phyloP scores from a whole-genome alignment of 768 basidiomycete genomes.

The Serendipita sp. region DNA sequence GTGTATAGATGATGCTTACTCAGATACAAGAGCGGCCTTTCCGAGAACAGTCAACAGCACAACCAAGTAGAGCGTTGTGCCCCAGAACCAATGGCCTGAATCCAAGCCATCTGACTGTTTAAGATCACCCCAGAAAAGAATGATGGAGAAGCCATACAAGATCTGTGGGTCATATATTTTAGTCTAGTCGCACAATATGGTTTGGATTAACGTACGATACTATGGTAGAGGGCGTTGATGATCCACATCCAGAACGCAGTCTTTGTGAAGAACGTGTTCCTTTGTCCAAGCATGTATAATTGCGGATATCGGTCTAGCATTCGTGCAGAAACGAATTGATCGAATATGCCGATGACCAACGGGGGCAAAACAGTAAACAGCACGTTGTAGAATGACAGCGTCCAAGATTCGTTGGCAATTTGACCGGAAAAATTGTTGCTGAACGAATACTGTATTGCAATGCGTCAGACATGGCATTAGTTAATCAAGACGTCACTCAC shows the following conservation, averaged over 20 bases:
- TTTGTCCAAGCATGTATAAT: constrained; percentile 84
- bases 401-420: constrained; percentile 98
- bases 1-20: constrained; percentile 39
- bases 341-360: constrained; percentile 92
- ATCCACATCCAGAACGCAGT: constrained; percentile 89
- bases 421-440: constrained; percentile 99
- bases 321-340: constrained; percentile 94
- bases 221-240: constrained; percentile 77
- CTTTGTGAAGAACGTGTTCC: constrained; percentile 83
- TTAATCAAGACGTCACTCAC: constrained; percentile 27
- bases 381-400: constrained; percentile 91
- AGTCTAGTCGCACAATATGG: not conserved
- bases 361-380: constrained; percentile 92
- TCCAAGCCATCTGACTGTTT: constrained; percentile 66
- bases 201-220: constrained; percentile 38
- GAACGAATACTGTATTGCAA: constrained; percentile 64
- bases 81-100: constrained; percentile 97
- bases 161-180: constrained; percentile 30
- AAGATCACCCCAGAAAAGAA: constrained; percentile 86
- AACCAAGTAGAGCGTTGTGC: constrained; percentile 85
- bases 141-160: constrained; percentile 71
- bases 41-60: constrained; percentile 90
- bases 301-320: constrained; percentile 96
- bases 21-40: constrained; percentile 91
- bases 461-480: not conserved